phyloP scores from a whole-genome alignment of 805 yeast species.

The Pichia exigua region DNA sequence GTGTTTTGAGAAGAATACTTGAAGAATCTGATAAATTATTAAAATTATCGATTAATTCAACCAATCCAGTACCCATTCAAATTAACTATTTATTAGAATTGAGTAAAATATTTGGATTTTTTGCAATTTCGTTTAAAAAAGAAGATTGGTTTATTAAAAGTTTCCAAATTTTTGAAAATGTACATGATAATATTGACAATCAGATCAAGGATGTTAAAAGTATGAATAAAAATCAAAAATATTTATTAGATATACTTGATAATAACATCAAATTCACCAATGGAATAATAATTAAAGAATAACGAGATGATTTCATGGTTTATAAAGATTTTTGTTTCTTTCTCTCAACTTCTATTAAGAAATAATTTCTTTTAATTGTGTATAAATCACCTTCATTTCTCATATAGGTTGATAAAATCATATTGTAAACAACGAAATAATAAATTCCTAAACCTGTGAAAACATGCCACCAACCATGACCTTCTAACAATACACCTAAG shows the following conservation, averaged over 20 bases:
- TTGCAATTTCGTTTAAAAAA: background rate
- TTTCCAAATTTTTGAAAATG: slow-evolving; percentile 1
- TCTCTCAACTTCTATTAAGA: slow-evolving; percentile 40
- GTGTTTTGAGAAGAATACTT: background rate
- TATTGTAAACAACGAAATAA: slow-evolving; percentile 71
- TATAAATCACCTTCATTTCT: slow-evolving; percentile 49
- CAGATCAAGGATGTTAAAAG: background rate
- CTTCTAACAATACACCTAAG: slow-evolving; percentile 75
- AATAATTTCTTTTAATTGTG: slow-evolving; percentile 49
- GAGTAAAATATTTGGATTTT: slow-evolving; percentile 10
- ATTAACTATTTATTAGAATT: slow-evolving; percentile 6
- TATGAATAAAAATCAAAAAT: background rate
- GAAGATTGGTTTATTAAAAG: slow-evolving; percentile 7
- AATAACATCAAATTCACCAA: background rate
- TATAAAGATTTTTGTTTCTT: background rate
- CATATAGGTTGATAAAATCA: slow-evolving; percentile 64
- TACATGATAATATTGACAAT: background rate
- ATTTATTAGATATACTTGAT: background rate
- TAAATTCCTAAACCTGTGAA: slow-evolving; percentile 84
- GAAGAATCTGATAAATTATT: background rate
- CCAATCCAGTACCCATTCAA: slow-evolving; percentile 1
- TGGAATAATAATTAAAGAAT: background rate
- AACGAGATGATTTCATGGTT: background rate
- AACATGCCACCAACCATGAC: slow-evolving; percentile 98
- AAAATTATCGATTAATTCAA: background rate